A percentile compares a stretch with the other conserved stretches of the same genome.
These are phyloP conservation scores for Wickerhamomyces bisporus DNA, from an alignment of 805 yeast genomes.

Conservation along the genomic window DNA sequence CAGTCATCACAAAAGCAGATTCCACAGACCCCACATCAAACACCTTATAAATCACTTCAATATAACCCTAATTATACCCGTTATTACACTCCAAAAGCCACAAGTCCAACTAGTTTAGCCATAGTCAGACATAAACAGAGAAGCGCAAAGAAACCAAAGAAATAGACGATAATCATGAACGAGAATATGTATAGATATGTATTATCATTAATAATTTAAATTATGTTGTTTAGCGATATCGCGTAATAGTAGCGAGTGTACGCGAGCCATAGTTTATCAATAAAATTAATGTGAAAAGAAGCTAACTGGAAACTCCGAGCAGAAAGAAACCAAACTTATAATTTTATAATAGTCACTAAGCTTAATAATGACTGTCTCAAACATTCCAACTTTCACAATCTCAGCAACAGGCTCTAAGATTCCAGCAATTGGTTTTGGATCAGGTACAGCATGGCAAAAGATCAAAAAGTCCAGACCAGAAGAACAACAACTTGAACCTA, in stretches of 20 bases:
- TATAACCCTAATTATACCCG: conserved; percentile 18
- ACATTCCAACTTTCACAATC: conserved; percentile 21
- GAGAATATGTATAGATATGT: no score
- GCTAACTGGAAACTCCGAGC: no score
- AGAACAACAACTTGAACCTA: conserved; percentile 20
- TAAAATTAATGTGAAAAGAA: no score
- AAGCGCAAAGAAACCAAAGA: conserved; percentile 16
- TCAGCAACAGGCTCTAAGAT: conserved; percentile 34
- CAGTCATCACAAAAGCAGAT: conserved; percentile 6
- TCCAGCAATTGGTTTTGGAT: conserved; percentile 43
- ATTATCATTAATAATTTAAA: no score
- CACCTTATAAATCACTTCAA: conserved; percentile 16
- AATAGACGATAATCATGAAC: not conserved
- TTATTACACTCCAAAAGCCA: conserved; percentile 20
- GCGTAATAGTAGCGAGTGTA: no score
- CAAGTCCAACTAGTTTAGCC: conserved; percentile 10
- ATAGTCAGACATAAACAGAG: conserved; percentile 3
- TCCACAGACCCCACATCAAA: conserved; percentile 19
- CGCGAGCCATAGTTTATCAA: no score
- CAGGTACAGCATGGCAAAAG: conserved; percentile 43
- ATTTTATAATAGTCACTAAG: no score
- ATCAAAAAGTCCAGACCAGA: conserved; percentile 16
- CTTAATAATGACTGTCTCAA: conserved; percentile 7
- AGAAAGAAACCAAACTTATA: no score
- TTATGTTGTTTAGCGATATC: no score